These are phyloP conservation scores for Acanthamoeba healyi DNA, from an alignment of 208 protist genomes.

Conservation along the genomic window DNA sequence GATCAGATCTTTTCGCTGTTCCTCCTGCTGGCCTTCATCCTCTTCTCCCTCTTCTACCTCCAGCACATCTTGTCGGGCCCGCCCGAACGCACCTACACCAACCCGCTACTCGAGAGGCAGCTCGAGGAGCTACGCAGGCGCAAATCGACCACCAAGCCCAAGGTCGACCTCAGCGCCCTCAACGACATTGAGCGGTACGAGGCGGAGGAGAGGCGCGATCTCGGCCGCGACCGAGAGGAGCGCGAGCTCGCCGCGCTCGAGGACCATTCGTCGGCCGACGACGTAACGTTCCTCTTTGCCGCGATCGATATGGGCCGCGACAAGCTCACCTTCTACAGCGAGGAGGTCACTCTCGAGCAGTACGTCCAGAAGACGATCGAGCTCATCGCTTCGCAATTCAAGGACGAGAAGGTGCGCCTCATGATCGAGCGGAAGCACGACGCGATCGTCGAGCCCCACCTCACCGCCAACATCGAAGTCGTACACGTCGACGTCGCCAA, in stretches of 20 bases:
- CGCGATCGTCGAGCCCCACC: background rate
- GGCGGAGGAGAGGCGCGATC: slow-evolving; percentile 2
- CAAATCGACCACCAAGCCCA: background rate
- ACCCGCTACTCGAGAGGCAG: slow-evolving; percentile 1
- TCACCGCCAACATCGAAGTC: slow-evolving; percentile 23
- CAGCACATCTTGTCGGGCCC: slow-evolving; percentile 29
- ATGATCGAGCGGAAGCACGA: slow-evolving; percentile 24
- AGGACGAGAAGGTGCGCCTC: slow-evolving; percentile 46
- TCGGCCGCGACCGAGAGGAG: background rate
- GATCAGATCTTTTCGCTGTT: slow-evolving; percentile 52
- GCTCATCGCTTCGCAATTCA: slow-evolving; percentile 34
- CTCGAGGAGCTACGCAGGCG: background rate
- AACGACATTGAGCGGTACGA: slow-evolving; percentile 2
- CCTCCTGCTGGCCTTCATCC: slow-evolving; percentile 38
- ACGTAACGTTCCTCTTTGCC: slow-evolving; percentile 48
- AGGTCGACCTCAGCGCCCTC: background rate
- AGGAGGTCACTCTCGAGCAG: background rate
- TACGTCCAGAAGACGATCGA: slow-evolving; percentile 41
- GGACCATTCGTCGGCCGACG: slow-evolving; percentile 35
- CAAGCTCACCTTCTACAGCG: background rate
- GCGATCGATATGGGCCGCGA: background rate
- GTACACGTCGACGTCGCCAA: slow-evolving; percentile 11
- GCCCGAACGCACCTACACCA: background rate
- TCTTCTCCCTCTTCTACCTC: slow-evolving; percentile 62
- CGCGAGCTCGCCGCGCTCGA: background rate